Conservation (phyloP, 495 filamentous ascomycete species). For the Aspergillus funiculosus region DNA sequence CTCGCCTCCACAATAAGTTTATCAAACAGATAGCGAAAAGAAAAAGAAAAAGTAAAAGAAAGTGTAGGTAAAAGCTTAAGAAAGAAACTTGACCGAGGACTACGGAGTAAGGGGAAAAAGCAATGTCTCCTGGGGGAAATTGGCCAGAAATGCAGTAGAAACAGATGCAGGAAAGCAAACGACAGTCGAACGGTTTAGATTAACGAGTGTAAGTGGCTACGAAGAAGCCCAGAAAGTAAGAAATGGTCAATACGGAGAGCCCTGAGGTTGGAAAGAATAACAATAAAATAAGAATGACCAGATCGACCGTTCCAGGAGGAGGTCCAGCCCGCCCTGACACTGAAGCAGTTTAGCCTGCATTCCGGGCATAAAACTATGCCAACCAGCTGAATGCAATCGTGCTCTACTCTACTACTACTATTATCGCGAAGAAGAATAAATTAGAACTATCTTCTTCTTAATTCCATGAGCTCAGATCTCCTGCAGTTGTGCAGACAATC, state of each 20-base stretch:
- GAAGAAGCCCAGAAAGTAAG: slow-evolving; percentile 40
- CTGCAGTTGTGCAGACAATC: too few species aligned
- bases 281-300: too few species aligned
- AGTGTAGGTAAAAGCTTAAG: not conserved
- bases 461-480: too few species aligned
- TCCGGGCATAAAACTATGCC: too few species aligned
- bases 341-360: slow-evolving; percentile 1
- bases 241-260: too few species aligned
- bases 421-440: too few species aligned
- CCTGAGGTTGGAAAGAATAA: too few species aligned
- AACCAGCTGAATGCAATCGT: not conserved
- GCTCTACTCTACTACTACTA: not conserved
- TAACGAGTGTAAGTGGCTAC: slow-evolving; percentile 58
- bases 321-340: not conserved
- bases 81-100: not conserved
- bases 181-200: not conserved
- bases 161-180: slow-evolving; percentile 5
- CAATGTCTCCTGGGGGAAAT: not conserved
- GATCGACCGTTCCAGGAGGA: too few species aligned
- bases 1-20: not conserved
- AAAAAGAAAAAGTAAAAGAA: not conserved
- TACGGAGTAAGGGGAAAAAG: not conserved
- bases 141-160: not conserved
- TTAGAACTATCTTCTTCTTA: too few species aligned
- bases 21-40: not conserved